Evolutionary conservation across 108 stramenopile genomes (phyloP).

Genomic region (Cyclotella choctawhatcheeana): DNA sequence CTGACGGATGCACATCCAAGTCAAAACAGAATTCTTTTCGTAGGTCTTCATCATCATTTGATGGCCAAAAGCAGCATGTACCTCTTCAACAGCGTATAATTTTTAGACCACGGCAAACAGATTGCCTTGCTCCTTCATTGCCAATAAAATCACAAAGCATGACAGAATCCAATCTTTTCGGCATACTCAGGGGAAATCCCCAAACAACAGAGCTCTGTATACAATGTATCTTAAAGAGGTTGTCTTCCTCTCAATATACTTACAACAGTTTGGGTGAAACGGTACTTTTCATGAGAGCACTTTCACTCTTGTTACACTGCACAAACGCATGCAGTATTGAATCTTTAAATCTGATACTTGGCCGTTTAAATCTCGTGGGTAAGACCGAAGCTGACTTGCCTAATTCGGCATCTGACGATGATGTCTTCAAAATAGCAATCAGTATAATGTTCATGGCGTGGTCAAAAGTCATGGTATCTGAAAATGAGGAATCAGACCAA

Average conservation of each 20-base stretch:
- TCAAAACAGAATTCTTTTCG: background rate
- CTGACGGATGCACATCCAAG: background rate
- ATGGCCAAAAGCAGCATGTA: background rate
- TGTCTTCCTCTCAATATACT: background rate
- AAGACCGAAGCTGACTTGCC: background rate
- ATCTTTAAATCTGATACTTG: constrained; percentile 12
- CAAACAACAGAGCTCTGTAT: constrained; percentile 17
- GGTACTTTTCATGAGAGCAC: constrained; percentile 22
- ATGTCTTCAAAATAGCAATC: constrained; percentile 15
- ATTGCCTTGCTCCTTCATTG: background rate
- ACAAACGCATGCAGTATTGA: background rate
- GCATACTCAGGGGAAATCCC: constrained; percentile 1
- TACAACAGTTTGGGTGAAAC: constrained; percentile 9
- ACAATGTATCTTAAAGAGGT: background rate
- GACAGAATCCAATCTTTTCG: background rate
- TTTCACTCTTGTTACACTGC: constrained; percentile 20
- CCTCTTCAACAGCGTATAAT: constrained; percentile 35
- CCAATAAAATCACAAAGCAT: background rate
- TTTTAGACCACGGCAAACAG: no score
- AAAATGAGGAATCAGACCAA: background rate
- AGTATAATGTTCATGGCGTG: constrained; percentile 21
- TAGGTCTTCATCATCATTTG: no score
- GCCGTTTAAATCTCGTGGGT: background rate
- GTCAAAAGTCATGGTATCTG: background rate
- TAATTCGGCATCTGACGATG: constrained; percentile 11